Base-by-base conservation (phyloP, 2,329 filamentous ascomycete species). In the Thielaviopsis ethacetica region DNA sequence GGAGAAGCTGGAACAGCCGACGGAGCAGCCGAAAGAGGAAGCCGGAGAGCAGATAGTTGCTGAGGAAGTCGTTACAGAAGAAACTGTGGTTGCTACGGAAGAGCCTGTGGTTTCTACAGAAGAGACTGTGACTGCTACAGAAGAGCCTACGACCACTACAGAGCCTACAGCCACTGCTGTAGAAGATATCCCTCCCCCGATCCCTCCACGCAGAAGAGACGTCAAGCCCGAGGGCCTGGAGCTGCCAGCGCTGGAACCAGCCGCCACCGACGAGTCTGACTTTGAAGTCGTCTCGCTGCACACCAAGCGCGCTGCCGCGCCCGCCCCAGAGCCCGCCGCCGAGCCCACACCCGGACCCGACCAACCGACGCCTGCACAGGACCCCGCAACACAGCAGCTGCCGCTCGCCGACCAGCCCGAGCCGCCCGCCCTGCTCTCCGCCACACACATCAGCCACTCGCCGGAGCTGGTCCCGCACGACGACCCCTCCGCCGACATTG, bases 261-360 rank as follows among this genome's bases (percentile, higher is more conserved):
- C 59, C 3, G 56, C 59, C 12, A 61, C 59, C 4, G 59, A 61
- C 26, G 59, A 61, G 56, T 58, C 56, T 26, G 59, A 61, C 24
- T 58, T 61, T 56, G 59, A 61, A 22, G 56, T 57, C 51, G 54
- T 60, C 51, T 54, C 50, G 5, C 26, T 55, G 34, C 34, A 24
- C 53, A 13, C 58, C 12, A 17, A 27, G 19, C 26, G 21, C 1
- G 19, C 26, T 19, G n/a, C 53, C 6, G 19, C 15, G 5, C 17
- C 53, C 12, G 19, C 10, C 30, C 12, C 15, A 2, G 12, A 54
- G 22, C 30, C 53, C 53, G 21, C 53, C 1, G 27, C 30, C n/a
- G 12, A 15, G 2, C 22, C 24, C 3, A 15, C 41, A 5, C 38
- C 34, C 21, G 38, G 30, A 30, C 41, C 54, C 6, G 22, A 30